These are phyloP conservation scores for Parastagonospora avenae DNA, from an alignment of 2,329 filamentous ascomycete genomes.

Conservation along the genomic window DNA sequence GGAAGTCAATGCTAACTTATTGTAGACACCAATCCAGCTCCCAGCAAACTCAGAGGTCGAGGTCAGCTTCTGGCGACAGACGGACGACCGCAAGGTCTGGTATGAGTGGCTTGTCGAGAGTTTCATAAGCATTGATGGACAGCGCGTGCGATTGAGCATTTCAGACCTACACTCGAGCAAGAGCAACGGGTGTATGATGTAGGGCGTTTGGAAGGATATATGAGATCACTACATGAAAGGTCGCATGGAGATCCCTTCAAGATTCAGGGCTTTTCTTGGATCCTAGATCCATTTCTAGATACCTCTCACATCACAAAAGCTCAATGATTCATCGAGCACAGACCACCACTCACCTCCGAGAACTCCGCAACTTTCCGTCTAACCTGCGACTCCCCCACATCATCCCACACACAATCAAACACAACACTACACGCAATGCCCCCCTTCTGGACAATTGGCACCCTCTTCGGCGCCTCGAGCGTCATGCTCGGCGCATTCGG, in stretches of 20 bases:
- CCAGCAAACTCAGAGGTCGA: slow-evolving; percentile 85
- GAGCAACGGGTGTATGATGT: slow-evolving; percentile 48
- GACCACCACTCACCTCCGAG: slow-evolving; percentile 2
- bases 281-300: no score
- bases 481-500: slow-evolving; percentile 70
- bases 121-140: slow-evolving; percentile 67
- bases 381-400: not conserved
- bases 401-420: not conserved
- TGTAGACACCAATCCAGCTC: slow-evolving; percentile 79
- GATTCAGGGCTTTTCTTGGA: not conserved
- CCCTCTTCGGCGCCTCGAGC: slow-evolving; percentile 65
- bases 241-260: not conserved
- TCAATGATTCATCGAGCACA: not conserved
- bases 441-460: slow-evolving; percentile 66
- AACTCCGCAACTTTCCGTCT: slow-evolving; percentile 1
- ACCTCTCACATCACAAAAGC: not conserved
- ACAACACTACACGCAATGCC: slow-evolving; percentile 31
- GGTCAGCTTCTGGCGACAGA: slow-evolving; percentile 94
- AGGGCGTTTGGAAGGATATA: slow-evolving; percentile 2
- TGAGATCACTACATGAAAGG: not conserved
- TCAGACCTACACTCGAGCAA: slow-evolving; percentile 48
- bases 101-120: slow-evolving; percentile 97
- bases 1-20: slow-evolving; percentile 5
- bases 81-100: slow-evolving; percentile 95
- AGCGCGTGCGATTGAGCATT: slow-evolving; percentile 67